Evolutionary conservation across 2,329 filamentous ascomycete species (phyloP).

Genomic region (Metarhizium rileyi): DNA sequence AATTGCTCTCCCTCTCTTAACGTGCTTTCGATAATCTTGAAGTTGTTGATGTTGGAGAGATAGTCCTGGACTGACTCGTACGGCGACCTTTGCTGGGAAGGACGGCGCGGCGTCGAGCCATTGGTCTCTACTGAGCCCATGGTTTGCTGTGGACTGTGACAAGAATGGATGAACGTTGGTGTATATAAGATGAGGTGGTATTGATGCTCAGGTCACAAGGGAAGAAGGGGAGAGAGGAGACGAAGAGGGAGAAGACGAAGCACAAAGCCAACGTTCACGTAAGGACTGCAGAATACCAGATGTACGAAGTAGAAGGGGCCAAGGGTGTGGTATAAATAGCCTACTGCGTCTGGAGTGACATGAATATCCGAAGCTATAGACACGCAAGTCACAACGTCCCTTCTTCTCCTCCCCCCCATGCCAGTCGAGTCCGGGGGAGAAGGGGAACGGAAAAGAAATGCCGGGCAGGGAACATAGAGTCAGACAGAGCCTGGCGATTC

Average conservation of each 20-base stretch:
- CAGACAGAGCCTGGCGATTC: too few species aligned
- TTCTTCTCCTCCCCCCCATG: too few species aligned
- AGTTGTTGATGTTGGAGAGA: constrained; percentile 11
- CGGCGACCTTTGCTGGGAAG: not conserved
- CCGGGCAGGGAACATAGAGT: too few species aligned
- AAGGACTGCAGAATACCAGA: too few species aligned
- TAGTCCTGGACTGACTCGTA: constrained; percentile 10
- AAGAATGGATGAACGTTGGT: too few species aligned
- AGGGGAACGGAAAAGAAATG: too few species aligned
- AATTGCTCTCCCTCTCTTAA: constrained; percentile 67
- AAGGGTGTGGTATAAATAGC: not conserved
- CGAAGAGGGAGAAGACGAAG: not conserved
- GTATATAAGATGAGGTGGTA: too few species aligned
- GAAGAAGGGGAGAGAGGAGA: too few species aligned
- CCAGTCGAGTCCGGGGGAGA: too few species aligned
- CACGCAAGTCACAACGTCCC: too few species aligned
- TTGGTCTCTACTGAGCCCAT: not conserved
- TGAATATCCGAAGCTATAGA: not conserved
- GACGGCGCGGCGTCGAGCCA: not conserved
- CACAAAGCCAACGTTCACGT: too few species aligned
- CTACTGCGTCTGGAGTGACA: not conserved
- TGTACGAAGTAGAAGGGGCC: not conserved
- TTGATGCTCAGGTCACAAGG: too few species aligned
- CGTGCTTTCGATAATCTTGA: constrained; percentile 44
- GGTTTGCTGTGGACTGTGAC: not conserved